Percentiles rank a stretch among this genome's conserved stretches.
phyloP scores from a whole-genome alignment of 2,329 filamentous ascomycete genomes.

The Bipolaris sorokiniana region DNA sequence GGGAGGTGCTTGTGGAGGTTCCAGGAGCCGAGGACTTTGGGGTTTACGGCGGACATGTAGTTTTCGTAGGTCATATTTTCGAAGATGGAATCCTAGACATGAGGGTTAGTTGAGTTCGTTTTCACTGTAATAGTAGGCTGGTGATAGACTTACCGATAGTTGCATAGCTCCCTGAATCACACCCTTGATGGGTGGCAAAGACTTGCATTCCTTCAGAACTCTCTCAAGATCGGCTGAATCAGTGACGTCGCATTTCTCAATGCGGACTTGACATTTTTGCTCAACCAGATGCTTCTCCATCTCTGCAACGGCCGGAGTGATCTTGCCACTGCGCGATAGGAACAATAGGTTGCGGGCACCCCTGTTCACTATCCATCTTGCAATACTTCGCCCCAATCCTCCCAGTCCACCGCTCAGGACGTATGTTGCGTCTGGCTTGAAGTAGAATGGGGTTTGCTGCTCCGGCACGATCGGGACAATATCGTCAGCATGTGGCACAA shows the following conservation, averaged over 20 bases:
- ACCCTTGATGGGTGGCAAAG: neutral
- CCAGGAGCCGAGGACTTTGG: slow-evolving; percentile 42
- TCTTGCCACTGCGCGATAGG: slow-evolving; percentile 13
- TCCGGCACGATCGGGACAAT: neutral
- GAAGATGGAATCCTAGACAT: slow-evolving; percentile 3
- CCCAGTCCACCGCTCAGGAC: slow-evolving; percentile 28
- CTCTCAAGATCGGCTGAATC: neutral
- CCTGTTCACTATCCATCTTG: slow-evolving; percentile 19
- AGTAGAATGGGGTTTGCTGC: neutral
- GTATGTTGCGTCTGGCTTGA: slow-evolving; percentile 20
- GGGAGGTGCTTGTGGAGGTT: slow-evolving; percentile 22
- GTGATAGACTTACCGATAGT: neutral
- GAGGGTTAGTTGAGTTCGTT: neutral
- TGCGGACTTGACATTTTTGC: neutral
- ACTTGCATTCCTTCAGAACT: neutral
- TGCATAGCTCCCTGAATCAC: slow-evolving; percentile 2
- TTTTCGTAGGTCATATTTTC: slow-evolving; percentile 14
- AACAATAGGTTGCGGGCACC: slow-evolving; percentile 27
- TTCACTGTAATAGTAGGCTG: neutral
- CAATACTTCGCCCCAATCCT: slow-evolving; percentile 27
- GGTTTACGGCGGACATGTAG: slow-evolving; percentile 3
- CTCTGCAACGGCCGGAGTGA: neutral
- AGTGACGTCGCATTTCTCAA: neutral
- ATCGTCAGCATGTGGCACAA: slow-evolving; percentile 22
- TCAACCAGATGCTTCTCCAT: neutral